Evolutionary conservation across 169 alveolate species (phyloP).

Genomic region (Plasmodium malariae): DNA sequence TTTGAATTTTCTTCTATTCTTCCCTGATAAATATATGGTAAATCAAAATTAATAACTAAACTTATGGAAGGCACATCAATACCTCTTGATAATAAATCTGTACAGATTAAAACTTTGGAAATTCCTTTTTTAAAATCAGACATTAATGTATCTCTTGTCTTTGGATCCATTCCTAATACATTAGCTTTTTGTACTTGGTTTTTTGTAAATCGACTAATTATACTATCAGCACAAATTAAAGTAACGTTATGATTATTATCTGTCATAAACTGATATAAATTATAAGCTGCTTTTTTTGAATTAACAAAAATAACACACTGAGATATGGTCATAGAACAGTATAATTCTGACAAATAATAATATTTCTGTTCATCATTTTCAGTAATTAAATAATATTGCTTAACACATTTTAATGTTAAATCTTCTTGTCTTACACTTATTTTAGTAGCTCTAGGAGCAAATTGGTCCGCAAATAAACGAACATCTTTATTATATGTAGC

Average conservation of each 20-base stretch:
- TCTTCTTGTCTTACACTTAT: conserved; percentile 94
- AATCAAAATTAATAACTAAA: conserved; percentile 95
- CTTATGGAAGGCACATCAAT: conserved; percentile 98
- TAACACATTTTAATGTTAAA: conserved; percentile 96
- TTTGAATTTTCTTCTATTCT: conserved; percentile 55
- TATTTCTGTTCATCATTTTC: conserved; percentile 95
- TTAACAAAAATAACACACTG: conserved; percentile 98
- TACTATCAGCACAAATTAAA: conserved; percentile 77
- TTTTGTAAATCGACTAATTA: conserved; percentile 69
- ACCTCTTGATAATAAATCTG: conserved; percentile 98
- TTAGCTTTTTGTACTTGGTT: conserved; percentile 82
- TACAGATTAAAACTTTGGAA: conserved; percentile 96
- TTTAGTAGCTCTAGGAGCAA: conserved; percentile 90
- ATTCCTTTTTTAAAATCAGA: conserved; percentile 95
- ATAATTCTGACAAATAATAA: conserved; percentile 93
- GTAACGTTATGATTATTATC: conserved; percentile 78
- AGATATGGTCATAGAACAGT: conserved; percentile 95
- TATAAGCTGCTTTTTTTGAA: conserved; percentile 94
- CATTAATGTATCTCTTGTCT: conserved; percentile 96
- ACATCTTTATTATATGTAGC: conserved; percentile 95
- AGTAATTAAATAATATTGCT: conserved; percentile 92
- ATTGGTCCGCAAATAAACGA: conserved; percentile 88
- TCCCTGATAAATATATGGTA: conserved; percentile 89
- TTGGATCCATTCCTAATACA: conserved; percentile 93
- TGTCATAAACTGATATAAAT: conserved; percentile 92